Conservation (phyloP, 352 stramenopile genomes). For the Halophytophthora polymorphica region DNA sequence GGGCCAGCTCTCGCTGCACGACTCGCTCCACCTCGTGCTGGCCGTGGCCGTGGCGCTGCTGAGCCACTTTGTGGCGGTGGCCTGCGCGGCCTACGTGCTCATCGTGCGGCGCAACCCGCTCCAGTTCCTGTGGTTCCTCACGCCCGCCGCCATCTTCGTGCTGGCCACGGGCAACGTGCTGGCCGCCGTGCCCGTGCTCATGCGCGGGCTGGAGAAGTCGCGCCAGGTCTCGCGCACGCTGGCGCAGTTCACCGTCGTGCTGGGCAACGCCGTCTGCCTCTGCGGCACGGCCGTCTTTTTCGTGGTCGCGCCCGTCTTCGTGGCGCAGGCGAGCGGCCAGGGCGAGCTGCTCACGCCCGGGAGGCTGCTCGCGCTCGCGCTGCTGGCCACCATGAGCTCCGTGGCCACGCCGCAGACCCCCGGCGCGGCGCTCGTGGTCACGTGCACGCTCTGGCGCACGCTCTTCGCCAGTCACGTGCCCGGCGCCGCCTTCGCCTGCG, state of each 20-base stretch:
- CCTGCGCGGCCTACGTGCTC: slow-evolving; percentile 48
- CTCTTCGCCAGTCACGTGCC: slow-evolving; percentile 41
- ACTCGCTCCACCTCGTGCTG: slow-evolving; percentile 37
- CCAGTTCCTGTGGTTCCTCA: slow-evolving; percentile 51
- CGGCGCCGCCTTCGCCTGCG: slow-evolving; percentile 37
- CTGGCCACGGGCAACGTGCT: slow-evolving; percentile 44
- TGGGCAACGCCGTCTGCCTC: slow-evolving; percentile 47
- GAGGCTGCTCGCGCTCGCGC: slow-evolving; percentile 37
- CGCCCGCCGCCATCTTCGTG: slow-evolving; percentile 55
- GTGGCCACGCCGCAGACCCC: slow-evolving; percentile 40
- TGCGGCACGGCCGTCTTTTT: slow-evolving; percentile 56
- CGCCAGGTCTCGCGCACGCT: slow-evolving; percentile 61
- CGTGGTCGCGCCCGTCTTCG: slow-evolving; percentile 47
- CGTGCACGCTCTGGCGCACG: slow-evolving; percentile 52
- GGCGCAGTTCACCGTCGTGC: slow-evolving; percentile 53
- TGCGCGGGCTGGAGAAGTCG: slow-evolving; percentile 59
- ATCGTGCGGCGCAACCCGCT: slow-evolving; percentile 65
- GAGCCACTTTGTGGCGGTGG: slow-evolving; percentile 49
- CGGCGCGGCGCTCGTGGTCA: slow-evolving; percentile 39
- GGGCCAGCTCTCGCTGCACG: slow-evolving; percentile 28
- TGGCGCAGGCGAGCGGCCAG: slow-evolving; percentile 55
- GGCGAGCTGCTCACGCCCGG: slow-evolving; percentile 36
- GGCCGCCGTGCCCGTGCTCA: slow-evolving; percentile 55
- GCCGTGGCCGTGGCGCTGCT: slow-evolving; percentile 40
- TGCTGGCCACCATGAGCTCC: slow-evolving; percentile 47